These are phyloP conservation scores for Barnettozyma wickerhamii DNA, from an alignment of 805 yeast species.

Conservation along the genomic window DNA sequence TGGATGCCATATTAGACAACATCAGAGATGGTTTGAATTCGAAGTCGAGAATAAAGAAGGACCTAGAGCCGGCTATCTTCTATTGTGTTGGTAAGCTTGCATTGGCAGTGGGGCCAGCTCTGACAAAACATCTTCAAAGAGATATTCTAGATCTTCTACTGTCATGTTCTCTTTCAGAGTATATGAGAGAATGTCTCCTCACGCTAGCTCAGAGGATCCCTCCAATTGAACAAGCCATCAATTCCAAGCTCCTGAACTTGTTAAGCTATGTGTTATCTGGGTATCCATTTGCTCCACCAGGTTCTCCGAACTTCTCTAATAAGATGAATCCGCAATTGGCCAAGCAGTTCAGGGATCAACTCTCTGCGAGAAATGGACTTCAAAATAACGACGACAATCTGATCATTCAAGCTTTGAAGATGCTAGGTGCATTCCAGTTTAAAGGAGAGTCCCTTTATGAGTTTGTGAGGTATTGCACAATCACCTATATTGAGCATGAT, in stretches of 20 bases:
- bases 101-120: conserved; percentile 86
- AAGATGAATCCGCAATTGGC: conserved; percentile 65
- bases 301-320: conserved; percentile 58
- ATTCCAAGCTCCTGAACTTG: conserved; percentile 63
- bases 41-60: conserved; percentile 52
- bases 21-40: conserved; percentile 70
- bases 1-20: conserved; percentile 82
- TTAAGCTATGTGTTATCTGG: conserved; percentile 79
- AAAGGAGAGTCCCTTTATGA: conserved; percentile 75
- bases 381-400: conserved; percentile 40
- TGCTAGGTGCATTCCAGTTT: conserved; percentile 72
- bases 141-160: conserved; percentile 77
- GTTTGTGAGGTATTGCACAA: conserved; percentile 79
- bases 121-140: conserved; percentile 81
- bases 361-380: conserved; percentile 67
- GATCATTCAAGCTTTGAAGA: conserved; percentile 73
- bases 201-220: conserved; percentile 71
- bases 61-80: conserved; percentile 80
- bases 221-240: conserved; percentile 68
- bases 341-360: conserved; percentile 68
- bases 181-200: conserved; percentile 71
- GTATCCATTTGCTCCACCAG: conserved; percentile 75
- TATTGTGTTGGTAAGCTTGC: conserved; percentile 87
- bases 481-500: conserved; percentile 79
- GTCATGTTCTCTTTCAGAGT: conserved; percentile 77